Conservation (phyloP, 78 protist genomes). For the Dictyostelium intermedium region DNA sequence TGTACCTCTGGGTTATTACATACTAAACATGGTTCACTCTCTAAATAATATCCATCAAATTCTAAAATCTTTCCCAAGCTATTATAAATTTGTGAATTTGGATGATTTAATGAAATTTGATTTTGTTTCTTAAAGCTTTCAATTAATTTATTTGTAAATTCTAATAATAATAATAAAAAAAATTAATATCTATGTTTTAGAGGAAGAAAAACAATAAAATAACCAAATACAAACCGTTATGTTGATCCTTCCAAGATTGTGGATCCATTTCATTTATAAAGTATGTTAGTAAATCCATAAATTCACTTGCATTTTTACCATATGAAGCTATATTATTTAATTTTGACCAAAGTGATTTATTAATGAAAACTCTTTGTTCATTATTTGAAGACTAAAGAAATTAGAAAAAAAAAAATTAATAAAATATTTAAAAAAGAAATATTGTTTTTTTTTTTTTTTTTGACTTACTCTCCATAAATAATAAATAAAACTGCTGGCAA, state of each 20-base stretch:
- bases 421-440: not conserved
- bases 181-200: not conserved
- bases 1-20: constrained; percentile 83
- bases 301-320: constrained; percentile 77
- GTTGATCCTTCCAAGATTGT: constrained; percentile 45
- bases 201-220: not conserved
- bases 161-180: not conserved
- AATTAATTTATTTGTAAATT: constrained; percentile 37
- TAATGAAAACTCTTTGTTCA: constrained; percentile 47
- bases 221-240: constrained; percentile 8
- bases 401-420: not conserved
- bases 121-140: constrained; percentile 37
- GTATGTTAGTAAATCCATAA: constrained; percentile 68
- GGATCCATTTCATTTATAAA: constrained; percentile 48
- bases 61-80: constrained; percentile 59
- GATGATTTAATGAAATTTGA: constrained; percentile 68
- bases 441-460: not conserved
- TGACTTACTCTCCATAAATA: constrained; percentile 42
- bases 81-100: constrained; percentile 82
- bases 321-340: constrained; percentile 30
- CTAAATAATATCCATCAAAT: constrained; percentile 88
- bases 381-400: constrained; percentile 3
- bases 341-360: constrained; percentile 51
- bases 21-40: constrained; percentile 82
- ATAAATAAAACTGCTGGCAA: constrained; percentile 40